Evolutionary conservation across 2,329 filamentous ascomycete species (phyloP), one percentile per base, ranked within the genome.

Genomic region (Calonectria naviculata): DNA sequence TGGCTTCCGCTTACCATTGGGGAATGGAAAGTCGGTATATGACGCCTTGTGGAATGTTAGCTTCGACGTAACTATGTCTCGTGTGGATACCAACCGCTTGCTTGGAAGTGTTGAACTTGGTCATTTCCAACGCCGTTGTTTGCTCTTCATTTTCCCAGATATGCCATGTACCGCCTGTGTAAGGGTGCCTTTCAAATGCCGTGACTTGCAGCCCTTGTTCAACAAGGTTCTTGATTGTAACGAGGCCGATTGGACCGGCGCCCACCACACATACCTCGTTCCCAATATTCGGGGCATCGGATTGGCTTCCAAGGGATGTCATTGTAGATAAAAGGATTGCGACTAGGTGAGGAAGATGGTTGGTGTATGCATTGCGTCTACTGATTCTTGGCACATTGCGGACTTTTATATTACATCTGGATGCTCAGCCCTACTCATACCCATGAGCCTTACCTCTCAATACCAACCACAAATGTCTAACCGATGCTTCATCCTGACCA

Each of bases 121-220:
- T 81, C 21, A 72, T 73, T 41, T 75, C 72, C 13, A 85, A 79
- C 7, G 82, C 82, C 31, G 83, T 80, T 5, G 82, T 84, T 69
- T 82, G 80, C 61, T 81, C 70, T 7, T 60, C 21, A 38, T 83
- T 77, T 15, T 78, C 74, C 19, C 80, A 84, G 60, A 81, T 83
- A 49, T 82, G 79, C 85, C 85, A 87, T 7, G 84, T 78, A 5
- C 86, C 85, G 12, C 85, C 85, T 41, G 86, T 74, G 56, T 80
- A 80, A 28, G 81, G 74, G 49, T 84, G 80, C 46, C 81, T 78
- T 67, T 87, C 86, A 52, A 87, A 85, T 0, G 81, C 83, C 10
- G 80, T 81, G 12, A 81, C 84, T 10, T 83, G 72, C 60, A 85
- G 84, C 5, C 85, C 85, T 73, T 85, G 84, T 68, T 87, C 84